phyloP scores from a whole-genome alignment of 1,139 yeast genomes.

The Spathaspora jeffriesii region DNA sequence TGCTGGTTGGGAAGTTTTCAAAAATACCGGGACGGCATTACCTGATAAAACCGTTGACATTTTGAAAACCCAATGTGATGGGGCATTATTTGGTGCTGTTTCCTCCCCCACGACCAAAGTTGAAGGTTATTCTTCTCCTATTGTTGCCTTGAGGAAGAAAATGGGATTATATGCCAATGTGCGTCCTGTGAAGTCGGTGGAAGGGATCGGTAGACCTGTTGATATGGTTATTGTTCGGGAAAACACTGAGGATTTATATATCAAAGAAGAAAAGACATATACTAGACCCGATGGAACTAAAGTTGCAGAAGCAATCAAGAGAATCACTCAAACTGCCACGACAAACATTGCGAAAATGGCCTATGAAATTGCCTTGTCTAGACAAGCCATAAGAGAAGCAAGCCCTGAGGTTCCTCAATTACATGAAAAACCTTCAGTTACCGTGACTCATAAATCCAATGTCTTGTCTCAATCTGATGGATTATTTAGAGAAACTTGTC shows the following conservation, averaged over 20 bases:
- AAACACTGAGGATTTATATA: conserved; percentile 95
- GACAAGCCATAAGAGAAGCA: conserved; percentile 78
- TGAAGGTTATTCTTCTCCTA: conserved; percentile 96
- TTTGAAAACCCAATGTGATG: conserved; percentile 85
- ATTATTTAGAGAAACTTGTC: conserved; percentile 90
- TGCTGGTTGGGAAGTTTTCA: conserved; percentile 94
- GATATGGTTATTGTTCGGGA: conserved; percentile 98
- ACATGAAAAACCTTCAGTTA: conserved; percentile 67
- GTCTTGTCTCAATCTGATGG: conserved; percentile 94
- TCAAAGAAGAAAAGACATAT: conserved; percentile 85
- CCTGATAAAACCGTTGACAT: conserved; percentile 88
- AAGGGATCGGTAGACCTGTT: conserved; percentile 80
- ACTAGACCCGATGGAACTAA: conserved; percentile 70
- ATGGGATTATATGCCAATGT: conserved; percentile 95
- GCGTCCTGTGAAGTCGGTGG: conserved; percentile 95
- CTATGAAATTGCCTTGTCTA: conserved; percentile 86
- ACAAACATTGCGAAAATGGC: conserved; percentile 89
- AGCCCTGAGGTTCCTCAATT: conserved; percentile 37
- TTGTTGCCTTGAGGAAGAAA: conserved; percentile 95
- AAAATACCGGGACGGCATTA: conserved; percentile 90
- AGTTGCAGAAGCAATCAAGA: conserved; percentile 97
- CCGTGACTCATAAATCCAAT: conserved; percentile 96
- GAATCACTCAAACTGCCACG: conserved; percentile 89
- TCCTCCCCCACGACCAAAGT: conserved; percentile 94
- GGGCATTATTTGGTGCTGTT: conserved; percentile 97